A percentile compares a stretch with the other conserved stretches of the same genome.
Conservation (phyloP, 345 rosid genomes). For the Eucalyptus marginata region DNA sequence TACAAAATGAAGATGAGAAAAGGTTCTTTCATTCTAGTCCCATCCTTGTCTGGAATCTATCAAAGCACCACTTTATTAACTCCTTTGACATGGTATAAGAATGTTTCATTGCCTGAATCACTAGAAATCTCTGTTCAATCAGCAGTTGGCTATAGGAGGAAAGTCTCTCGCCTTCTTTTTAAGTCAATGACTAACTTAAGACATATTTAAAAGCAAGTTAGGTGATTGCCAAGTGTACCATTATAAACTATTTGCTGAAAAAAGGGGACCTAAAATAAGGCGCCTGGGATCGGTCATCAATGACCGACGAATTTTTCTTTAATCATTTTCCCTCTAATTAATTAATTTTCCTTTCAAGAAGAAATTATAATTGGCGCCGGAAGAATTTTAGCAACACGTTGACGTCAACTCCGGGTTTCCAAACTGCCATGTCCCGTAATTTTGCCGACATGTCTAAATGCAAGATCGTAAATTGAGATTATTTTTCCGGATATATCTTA, state of each 20-base stretch:
- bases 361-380: too few species aligned
- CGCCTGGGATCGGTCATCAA: not conserved
- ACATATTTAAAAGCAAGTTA: not conserved
- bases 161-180: not conserved
- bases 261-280: not conserved
- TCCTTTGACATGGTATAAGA: not conserved
- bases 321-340: not conserved
- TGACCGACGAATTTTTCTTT: not conserved
- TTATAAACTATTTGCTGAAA: not conserved
- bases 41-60: not conserved
- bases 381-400: too few species aligned
- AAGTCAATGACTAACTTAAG: not conserved
- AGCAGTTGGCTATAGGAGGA: not conserved
- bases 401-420: too few species aligned
- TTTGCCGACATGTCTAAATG: too few species aligned
- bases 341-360: too few species aligned
- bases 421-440: too few species aligned
- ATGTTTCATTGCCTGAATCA: not conserved
- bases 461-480: too few species aligned
- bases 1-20: too few species aligned
- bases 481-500: too few species aligned
- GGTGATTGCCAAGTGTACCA: not conserved
- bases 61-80: not conserved
- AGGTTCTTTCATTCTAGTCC: not conserved
- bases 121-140: not conserved